Base-by-base conservation (phyloP, 352 stramenopile species). In the Peronospora belbahrii region DNA sequence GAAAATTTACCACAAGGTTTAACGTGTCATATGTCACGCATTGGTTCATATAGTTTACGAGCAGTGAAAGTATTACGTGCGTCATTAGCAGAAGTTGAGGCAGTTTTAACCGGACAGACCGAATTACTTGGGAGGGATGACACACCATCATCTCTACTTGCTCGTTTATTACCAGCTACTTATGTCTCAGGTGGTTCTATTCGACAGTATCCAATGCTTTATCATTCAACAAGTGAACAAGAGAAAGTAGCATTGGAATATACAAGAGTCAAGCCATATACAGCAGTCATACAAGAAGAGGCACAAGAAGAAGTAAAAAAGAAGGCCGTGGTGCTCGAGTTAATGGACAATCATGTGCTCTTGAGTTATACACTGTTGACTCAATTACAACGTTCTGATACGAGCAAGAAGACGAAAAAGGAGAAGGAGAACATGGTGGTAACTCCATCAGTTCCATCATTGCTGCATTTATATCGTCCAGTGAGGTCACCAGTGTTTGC, bases 361-460 rank as follows among this genome's bases (percentile, higher is more conserved):
- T 56, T 88, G 31, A 65, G 62, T 13, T 88, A 88, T 56, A 71
- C 72, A 34, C 61, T 88, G 10, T 58, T 58, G 14, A 86, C 77
- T 13, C 57, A 59, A 35, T 52, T 88, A 31, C 71, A 86, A 46
- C 67, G 70, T 13, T 77, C 74, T 4, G 62, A 74, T 44, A 69
- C 67, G n/a, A 64, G 46, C n/a, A 69, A 72, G 42, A 57, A 23
- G 30, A 60, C n/a, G n/a, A n/a, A n/a, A n/a, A n/a, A n/a, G n/a
- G n/a, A n/a, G n/a, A n/a, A n/a, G n/a, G n/a, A 47, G 8, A 31
- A 39, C 30, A 28, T 15, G 4, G 19, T 19, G 2, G 22, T 3
- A 7, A 38, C 53, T 22, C 45, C 45, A 27, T 70, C 72, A 1
- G 70, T 86, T 46, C 60, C 74, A 1, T 86, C 77, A 15, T 51